Evolutionary conservation across 305 asterid genomes (phyloP).

Genomic region (Fraxinus ornus): DNA sequence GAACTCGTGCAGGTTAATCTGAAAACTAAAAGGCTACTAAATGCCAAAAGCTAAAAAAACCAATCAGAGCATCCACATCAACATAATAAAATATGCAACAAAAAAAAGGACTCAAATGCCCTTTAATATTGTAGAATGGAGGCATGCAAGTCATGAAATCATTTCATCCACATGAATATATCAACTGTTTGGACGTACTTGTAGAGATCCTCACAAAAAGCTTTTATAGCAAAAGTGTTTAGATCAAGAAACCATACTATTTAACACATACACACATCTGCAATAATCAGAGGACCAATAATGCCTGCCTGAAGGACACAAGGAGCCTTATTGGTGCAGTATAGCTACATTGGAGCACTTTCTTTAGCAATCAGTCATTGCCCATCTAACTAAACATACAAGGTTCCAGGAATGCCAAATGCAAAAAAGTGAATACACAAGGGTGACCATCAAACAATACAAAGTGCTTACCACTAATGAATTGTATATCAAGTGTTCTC

Average conservation of each 20-base stretch:
- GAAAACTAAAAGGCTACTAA: conserved; percentile 12
- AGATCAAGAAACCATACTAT: conserved; percentile 8
- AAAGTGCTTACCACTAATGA: conserved; percentile 77
- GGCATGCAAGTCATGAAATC: background rate
- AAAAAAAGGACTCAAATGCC: background rate
- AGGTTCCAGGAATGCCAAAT: conserved; percentile 11
- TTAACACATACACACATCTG: conserved; percentile 6
- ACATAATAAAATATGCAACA: background rate
- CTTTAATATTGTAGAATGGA: conserved; percentile 1
- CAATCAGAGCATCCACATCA: background rate
- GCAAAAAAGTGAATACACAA: conserved; percentile 1
- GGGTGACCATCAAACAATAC: background rate
- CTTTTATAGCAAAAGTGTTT: background rate
- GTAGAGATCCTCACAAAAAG: conserved; percentile 12
- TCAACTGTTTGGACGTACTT: background rate
- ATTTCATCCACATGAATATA: background rate
- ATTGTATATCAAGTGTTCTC: conserved; percentile 86
- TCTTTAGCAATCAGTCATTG: conserved; percentile 6
- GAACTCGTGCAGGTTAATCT: conserved; percentile 15
- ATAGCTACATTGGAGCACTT: conserved; percentile 6
- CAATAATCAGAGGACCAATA: conserved; percentile 17
- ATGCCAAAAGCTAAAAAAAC: conserved; percentile 11
- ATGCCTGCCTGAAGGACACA: conserved; percentile 4
- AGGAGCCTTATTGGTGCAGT: conserved; percentile 5
- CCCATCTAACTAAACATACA: background rate